Conservation (phyloP, 164 flowering plant genomes). For the Taxillus chinensis region DNA sequence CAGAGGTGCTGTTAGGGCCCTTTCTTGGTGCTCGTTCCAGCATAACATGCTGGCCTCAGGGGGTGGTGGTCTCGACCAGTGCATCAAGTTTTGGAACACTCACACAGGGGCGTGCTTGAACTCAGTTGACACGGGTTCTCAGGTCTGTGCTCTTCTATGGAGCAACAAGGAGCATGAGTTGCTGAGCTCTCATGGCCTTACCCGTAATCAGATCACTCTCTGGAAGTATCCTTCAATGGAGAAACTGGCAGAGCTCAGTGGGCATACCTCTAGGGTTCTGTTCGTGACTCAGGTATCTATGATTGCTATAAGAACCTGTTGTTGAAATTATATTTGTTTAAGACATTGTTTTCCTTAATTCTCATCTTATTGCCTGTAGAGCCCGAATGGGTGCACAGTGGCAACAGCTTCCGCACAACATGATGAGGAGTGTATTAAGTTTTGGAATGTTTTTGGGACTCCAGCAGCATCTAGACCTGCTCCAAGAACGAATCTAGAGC, state of each 20-base stretch:
- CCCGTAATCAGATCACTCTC: conserved; percentile 50
- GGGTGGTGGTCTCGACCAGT: conserved; percentile 53
- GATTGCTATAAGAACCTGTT: too few species aligned
- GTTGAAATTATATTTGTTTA: too few species aligned
- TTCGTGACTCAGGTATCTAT: conserved; percentile 48
- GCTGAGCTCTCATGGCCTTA: conserved; percentile 56
- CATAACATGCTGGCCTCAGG: conserved; percentile 52
- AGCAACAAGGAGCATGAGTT: conserved; percentile 52
- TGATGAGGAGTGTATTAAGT: conserved; percentile 37
- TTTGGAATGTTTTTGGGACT: conserved; percentile 47
- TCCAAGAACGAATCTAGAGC: conserved; percentile 29
- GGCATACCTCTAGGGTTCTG: conserved; percentile 63
- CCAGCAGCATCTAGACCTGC: conserved; percentile 30
- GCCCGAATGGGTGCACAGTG: conserved; percentile 54
- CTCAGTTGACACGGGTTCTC: conserved; percentile 57
- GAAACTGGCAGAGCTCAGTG: conserved; percentile 53
- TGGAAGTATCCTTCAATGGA: conserved; percentile 75
- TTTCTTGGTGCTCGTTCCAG: conserved; percentile 70
- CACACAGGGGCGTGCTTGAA: conserved; percentile 61
- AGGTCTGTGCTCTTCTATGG: conserved; percentile 59
- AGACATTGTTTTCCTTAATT: neutral
- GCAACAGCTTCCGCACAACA: conserved; percentile 34
- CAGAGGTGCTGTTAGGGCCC: conserved; percentile 57
- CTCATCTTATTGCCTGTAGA: conserved; percentile 15
- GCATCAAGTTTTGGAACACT: conserved; percentile 63